phyloP scores from a whole-genome alignment of 192 early-diverging fungal genomes.

The Oehlia diaphana region DNA sequence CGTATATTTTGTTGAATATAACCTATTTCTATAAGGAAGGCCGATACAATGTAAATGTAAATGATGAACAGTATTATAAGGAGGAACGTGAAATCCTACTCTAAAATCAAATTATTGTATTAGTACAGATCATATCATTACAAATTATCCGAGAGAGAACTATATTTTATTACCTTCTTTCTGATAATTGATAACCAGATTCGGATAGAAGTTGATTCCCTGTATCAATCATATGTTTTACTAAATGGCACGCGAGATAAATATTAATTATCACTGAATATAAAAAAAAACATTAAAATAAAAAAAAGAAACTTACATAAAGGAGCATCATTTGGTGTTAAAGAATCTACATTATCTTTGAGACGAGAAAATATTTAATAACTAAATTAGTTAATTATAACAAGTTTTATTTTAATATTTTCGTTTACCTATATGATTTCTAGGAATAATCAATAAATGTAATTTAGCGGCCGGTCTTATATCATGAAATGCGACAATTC shows the following conservation, averaged over 20 bases:
- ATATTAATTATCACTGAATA: not conserved
- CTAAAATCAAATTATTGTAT: constrained; percentile 22
- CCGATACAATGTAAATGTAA: constrained; percentile 68
- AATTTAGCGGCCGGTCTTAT: constrained; percentile 40
- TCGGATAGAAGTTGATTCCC: constrained; percentile 35
- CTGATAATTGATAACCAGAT: constrained; percentile 15
- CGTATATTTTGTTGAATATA: not conserved
- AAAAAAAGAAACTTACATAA: constrained; percentile 31
- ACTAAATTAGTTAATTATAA: not conserved
- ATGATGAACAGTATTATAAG: constrained; percentile 67
- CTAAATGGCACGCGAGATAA: constrained; percentile 23
- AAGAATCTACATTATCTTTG: constrained; percentile 37
- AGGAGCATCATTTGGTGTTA: constrained; percentile 29
- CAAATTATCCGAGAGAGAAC: not conserved
- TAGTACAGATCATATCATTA: not conserved
- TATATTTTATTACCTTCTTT: constrained; percentile 29
- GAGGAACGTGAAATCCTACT: constrained; percentile 73
- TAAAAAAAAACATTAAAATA: not conserved
- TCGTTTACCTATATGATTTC: constrained; percentile 34
- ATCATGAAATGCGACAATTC: constrained; percentile 47
- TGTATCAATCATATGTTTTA: constrained; percentile 35
- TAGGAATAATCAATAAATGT: constrained; percentile 46
- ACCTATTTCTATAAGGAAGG: not conserved
- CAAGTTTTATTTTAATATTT: not conserved
- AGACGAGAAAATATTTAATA: not conserved